These are phyloP conservation scores for Colletotrichum lini DNA, from an alignment of 2,329 filamentous ascomycete species.

Conservation along the genomic window DNA sequence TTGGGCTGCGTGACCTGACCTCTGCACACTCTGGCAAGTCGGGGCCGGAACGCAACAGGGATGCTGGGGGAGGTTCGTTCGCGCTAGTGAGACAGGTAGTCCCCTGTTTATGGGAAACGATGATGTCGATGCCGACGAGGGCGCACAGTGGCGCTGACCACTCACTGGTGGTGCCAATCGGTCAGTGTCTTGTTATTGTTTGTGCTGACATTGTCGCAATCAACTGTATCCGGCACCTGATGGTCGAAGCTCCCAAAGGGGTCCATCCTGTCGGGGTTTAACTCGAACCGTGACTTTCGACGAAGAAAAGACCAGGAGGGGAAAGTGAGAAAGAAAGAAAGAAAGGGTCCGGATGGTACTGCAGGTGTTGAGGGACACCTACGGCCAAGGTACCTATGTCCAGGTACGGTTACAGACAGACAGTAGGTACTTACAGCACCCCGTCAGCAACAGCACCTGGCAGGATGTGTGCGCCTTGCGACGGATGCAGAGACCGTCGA, in stretches of 20 bases:
- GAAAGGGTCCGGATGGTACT: neutral
- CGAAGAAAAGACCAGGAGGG: neutral
- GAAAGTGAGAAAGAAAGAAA: neutral
- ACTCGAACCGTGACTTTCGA: neutral
- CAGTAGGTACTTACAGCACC: neutral
- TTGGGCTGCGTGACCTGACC: constrained; percentile 31
- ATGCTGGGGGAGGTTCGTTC: constrained; percentile 42
- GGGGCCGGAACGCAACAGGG: constrained; percentile 42
- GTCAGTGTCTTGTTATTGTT: neutral
- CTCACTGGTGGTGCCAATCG: neutral
- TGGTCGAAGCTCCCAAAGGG: neutral
- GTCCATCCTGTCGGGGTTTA: neutral
- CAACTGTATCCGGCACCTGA: neutral
- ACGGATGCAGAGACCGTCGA: constrained; percentile 26
- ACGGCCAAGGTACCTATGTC: too few species aligned
- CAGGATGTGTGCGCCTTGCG: constrained; percentile 20
- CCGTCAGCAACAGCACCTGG: neutral
- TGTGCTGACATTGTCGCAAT: neutral
- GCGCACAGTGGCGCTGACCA: too few species aligned
- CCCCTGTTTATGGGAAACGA: constrained; percentile 41
- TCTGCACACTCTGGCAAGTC: constrained; percentile 31
- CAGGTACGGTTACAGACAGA: neutral
- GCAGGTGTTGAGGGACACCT: too few species aligned
- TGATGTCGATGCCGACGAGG: constrained; percentile 37
- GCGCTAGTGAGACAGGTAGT: constrained; percentile 44